phyloP scores from a whole-genome alignment of 108 stramenopile species.

The Skeletonema menzelii region DNA sequence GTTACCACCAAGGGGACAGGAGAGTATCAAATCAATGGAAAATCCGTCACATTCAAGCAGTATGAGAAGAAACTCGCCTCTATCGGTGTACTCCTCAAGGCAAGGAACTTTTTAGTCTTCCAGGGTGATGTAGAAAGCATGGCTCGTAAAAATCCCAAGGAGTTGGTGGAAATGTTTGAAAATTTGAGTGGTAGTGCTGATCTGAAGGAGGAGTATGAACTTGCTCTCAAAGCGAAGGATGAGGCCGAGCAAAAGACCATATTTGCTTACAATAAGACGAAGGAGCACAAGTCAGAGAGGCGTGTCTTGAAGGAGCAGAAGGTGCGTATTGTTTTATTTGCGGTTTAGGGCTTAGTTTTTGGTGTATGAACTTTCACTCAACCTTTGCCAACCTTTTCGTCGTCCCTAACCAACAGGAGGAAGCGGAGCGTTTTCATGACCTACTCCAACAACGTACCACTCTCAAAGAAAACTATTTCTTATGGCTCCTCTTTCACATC shows the following conservation, averaged over 20 bases:
- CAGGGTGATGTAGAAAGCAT: conserved; percentile 98
- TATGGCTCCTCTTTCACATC: conserved; percentile 94
- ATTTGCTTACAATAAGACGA: conserved; percentile 89
- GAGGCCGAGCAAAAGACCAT: conserved; percentile 85
- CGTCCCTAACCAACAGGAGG: conserved; percentile 45
- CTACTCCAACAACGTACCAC: conserved; percentile 66
- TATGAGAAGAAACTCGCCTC: conserved; percentile 84
- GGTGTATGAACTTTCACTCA: background rate
- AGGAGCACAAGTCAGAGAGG: conserved; percentile 86
- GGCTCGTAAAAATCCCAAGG: conserved; percentile 90
- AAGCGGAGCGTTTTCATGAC: conserved; percentile 86
- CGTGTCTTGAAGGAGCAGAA: conserved; percentile 95
- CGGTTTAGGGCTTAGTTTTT: background rate
- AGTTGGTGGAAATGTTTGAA: conserved; percentile 95
- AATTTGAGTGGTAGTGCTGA: conserved; percentile 87
- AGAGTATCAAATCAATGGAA: conserved; percentile 87
- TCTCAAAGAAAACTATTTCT: conserved; percentile 83
- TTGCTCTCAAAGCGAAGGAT: conserved; percentile 76
- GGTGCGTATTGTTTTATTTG: conserved; percentile 12
- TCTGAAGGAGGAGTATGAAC: conserved; percentile 83
- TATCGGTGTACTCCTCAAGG: conserved; percentile 97
- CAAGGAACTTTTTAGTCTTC: conserved; percentile 99
- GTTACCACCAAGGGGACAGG: conserved; percentile 83
- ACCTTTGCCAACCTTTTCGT: background rate
- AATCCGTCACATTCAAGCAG: conserved; percentile 70